Conservation (phyloP, 768 basidiomycete species). For the Sporobolomyces pararoseus region DNA sequence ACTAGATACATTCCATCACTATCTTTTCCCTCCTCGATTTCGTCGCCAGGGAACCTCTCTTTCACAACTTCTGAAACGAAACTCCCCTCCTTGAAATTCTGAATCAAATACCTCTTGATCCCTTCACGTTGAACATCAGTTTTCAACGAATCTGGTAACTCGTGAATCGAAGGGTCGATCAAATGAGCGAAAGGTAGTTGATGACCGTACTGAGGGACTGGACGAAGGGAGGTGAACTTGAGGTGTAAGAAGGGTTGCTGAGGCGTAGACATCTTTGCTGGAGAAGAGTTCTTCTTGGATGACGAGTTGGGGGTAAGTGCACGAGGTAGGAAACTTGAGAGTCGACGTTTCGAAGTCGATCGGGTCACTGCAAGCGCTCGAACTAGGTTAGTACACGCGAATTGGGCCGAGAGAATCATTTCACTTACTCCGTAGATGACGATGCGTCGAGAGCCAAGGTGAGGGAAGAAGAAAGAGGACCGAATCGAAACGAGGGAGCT, state of each 20-base stretch:
- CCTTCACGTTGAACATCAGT: conserved; percentile 33
- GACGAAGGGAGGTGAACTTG: conserved; percentile 17
- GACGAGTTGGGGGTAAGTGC: conserved; percentile 4
- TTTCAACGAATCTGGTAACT: conserved; percentile 18
- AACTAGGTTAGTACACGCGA: no score
- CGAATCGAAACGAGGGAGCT: no score
- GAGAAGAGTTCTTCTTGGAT: conserved; percentile 9
- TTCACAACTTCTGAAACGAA: conserved; percentile 24
- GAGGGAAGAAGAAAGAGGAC: no score
- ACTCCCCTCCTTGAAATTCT: conserved; percentile 26
- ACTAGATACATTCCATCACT: conserved; percentile 24
- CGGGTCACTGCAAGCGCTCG: conserved; percentile 12
- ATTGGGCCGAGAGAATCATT: background rate
- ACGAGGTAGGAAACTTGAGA: conserved; percentile 24
- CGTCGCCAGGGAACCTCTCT: background rate
- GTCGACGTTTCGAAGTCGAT: conserved; percentile 24
- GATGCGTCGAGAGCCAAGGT: no score
- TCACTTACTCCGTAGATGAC: no score
- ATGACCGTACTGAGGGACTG: conserved; percentile 18
- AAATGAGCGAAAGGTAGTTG: conserved; percentile 23
- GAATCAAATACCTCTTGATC: conserved; percentile 19
- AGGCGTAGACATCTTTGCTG: background rate
- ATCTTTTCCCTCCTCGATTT: conserved; percentile 1
- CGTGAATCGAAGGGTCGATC: conserved; percentile 6
- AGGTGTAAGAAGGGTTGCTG: conserved; percentile 21